Conservation (phyloP, 495 filamentous ascomycete species). For the Ramalina peruviana region DNA sequence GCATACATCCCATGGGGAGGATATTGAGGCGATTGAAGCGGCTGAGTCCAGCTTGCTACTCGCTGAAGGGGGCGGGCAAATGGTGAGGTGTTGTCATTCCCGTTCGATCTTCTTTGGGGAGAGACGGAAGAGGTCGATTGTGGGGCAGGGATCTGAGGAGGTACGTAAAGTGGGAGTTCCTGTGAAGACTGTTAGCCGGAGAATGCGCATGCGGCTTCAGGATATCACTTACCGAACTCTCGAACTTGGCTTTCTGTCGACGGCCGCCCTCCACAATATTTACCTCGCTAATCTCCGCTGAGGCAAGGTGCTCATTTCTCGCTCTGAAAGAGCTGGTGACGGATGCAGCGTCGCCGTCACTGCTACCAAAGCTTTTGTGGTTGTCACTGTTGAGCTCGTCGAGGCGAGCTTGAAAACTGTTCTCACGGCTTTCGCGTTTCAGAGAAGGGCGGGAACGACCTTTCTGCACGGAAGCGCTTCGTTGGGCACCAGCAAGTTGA, state of each 20-base stretch:
- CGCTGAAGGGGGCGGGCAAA: conserved; percentile 59
- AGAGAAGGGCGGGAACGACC: conserved; percentile 44
- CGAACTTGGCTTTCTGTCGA: conserved; percentile 92
- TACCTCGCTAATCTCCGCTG: conserved; percentile 90
- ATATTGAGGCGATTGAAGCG: conserved; percentile 66
- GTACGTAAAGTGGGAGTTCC: conserved; percentile 91
- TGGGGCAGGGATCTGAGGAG: conserved; percentile 78
- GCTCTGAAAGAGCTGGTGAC: conserved; percentile 53
- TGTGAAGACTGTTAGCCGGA: conserved; percentile 24
- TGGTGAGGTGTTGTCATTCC: conserved; percentile 48
- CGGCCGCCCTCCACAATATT: conserved; percentile 96
- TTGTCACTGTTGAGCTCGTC: conserved; percentile 47
- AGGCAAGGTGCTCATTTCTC: conserved; percentile 70
- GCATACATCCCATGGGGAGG: conserved; percentile 41
- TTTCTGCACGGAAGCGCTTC: conserved; percentile 70
- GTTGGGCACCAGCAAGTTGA: conserved; percentile 51
- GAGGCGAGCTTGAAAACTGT: conserved; percentile 50
- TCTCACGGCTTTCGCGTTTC: conserved; percentile 46
- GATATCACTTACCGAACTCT: conserved; percentile 72
- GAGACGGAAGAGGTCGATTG: conserved; percentile 87
- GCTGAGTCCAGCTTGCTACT: conserved; percentile 55
- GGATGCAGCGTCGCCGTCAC: conserved; percentile 61
- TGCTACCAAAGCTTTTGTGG: conserved; percentile 61
- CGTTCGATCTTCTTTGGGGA: conserved; percentile 62
- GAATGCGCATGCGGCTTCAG: conserved; percentile 11